Evolutionary conservation across 2,329 filamentous ascomycete species (phyloP).

Genomic region (Byssochlamys sp.): DNA sequence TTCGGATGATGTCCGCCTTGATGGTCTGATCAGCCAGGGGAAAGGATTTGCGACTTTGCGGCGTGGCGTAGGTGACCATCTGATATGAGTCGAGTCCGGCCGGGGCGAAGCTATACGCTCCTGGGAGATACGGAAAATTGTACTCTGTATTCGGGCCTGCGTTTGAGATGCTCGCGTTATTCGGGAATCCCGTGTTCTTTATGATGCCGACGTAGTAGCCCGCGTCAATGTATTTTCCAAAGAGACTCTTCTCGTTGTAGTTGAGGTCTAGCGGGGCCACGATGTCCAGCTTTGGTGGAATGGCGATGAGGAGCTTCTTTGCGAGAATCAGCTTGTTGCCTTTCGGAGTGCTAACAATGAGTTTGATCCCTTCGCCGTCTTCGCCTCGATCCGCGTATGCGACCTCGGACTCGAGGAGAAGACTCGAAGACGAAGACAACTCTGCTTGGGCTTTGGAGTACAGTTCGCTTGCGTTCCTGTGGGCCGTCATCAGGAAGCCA

Average conservation of each 20-base stretch:
- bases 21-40: conserved; percentile 16
- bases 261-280: conserved; percentile 28
- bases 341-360: conserved; percentile 17
- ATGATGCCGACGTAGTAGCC: conserved; percentile 33
- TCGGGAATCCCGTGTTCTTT: conserved; percentile 29
- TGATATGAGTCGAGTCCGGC: conserved; percentile 12
- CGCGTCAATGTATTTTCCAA: conserved; percentile 28
- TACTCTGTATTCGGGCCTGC: conserved; percentile 7
- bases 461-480: conserved; percentile 30
- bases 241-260: conserved; percentile 24
- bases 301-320: conserved; percentile 27
- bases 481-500: conserved; percentile 20
- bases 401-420: conserved; percentile 30
- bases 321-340: conserved; percentile 23
- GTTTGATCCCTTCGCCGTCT: conserved; percentile 13
- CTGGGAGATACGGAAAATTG: conserved; percentile 22
- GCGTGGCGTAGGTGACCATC: conserved; percentile 12
- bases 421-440: conserved; percentile 23
- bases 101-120: conserved; percentile 15
- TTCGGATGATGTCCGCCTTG: conserved; percentile 18
- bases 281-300: conserved; percentile 26
- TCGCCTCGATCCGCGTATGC: conserved; percentile 19
- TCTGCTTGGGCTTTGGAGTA: conserved; percentile 29
- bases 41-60: background rate
- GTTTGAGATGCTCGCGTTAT: conserved; percentile 9